A percentile compares a stretch with the other conserved stretches of the same genome.
phyloP scores from a whole-genome alignment of 805 yeast genomes.

The Candida jianshihensis region DNA sequence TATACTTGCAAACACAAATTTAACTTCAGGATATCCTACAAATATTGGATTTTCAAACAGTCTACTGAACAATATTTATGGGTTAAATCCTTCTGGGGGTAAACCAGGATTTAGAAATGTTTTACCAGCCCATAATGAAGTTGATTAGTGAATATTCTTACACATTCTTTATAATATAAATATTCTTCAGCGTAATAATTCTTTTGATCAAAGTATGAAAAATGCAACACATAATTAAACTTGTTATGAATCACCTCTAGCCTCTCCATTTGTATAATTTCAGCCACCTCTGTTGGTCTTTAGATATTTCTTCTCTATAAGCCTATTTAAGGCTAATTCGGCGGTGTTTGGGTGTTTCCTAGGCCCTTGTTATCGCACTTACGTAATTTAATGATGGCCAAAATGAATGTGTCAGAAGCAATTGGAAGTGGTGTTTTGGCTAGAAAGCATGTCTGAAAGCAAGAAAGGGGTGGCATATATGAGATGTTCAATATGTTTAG shows the following conservation, averaged over 20 bases:
- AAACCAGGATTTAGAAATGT: not conserved
- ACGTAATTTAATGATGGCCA: no score
- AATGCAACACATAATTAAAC: not conserved
- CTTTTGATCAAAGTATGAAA: not conserved
- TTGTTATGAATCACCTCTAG: no score
- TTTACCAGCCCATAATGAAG: not conserved
- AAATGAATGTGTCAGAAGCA: no score
- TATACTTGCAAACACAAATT: constrained; percentile 2
- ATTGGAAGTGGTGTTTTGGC: not conserved
- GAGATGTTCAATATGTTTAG: constrained; percentile 47
- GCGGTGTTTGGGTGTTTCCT: no score
- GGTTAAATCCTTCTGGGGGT: constrained; percentile 12
- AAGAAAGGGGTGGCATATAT: not conserved
- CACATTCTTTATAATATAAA: not conserved
- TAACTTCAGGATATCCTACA: constrained; percentile 12
- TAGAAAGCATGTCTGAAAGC: not conserved
- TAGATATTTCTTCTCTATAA: no score
- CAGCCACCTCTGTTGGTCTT: no score
- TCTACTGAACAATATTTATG: constrained; percentile 21
- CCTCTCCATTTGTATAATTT: no score
- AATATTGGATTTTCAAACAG: constrained; percentile 18
- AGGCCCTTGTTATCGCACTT: no score
- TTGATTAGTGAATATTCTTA: not conserved
- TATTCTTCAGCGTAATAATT: not conserved
- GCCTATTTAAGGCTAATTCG: no score